Evolutionary conservation across 306 rosid species (phyloP), one percentile per base, ranked within the genome.

Genomic region (Luffa acutangula): DNA sequence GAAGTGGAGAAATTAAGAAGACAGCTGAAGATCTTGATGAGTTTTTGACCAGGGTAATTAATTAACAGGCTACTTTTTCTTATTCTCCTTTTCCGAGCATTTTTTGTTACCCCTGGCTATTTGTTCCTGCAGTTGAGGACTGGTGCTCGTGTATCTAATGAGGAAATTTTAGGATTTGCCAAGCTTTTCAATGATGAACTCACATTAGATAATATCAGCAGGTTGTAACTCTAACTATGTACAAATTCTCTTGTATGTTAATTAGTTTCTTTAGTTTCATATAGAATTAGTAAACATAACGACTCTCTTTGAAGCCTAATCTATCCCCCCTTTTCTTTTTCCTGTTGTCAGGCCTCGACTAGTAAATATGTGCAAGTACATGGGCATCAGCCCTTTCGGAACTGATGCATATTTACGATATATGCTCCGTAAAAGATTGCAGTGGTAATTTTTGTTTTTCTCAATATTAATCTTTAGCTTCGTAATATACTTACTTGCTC

Each of bases 291-390:
- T 45, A 21, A n/a, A 31, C 36, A 42, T 43, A 41, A 67, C 51
- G n/a, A 39, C 66, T 25, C 39, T 66, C 53, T n/a, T 69, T 3
- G 54, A 45, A 45, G 18, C 18, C 11, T 12, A 45, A 70, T 70
- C n/a, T 43, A 21, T 11, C 57, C 54, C 57, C 10, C 21, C 42
- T 69, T 69, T 15, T 65, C 39, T 18, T 9, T 74, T 49, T 77
- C 80, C 63, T 80, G 43, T 81, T 80, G 43, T 65, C 87, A 95
- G 98, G 91, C 90, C 98, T 21, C 95, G 98, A n/a, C 80, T 95
- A 84, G 96, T 95, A 75, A 92, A 86, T 83, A 95, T 95, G 97
- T 95, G 97, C 97, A 95, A 95, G 84, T 95, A 95, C 85, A 95
- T 95, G 98, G 97, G 93, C 60, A 91, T 95, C 71, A 88, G 89